Evolutionary conservation across 306 rosid species (phyloP).

Genomic region (Glycine tomentella): DNA sequence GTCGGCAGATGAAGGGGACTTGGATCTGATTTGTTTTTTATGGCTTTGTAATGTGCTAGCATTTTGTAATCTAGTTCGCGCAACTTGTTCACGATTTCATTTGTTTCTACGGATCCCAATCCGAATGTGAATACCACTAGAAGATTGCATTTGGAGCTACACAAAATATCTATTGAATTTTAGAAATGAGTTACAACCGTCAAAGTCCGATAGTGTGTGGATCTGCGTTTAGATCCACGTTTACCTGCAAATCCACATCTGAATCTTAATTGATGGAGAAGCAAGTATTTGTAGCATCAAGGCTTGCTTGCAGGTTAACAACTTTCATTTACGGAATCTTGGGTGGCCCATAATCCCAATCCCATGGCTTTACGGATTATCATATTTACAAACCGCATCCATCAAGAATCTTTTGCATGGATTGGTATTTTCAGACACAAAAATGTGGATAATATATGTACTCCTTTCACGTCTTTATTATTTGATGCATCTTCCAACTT

Average conservation of each 20-base stretch:
- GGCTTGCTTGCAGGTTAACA: background rate
- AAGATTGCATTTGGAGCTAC: background rate
- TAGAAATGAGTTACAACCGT: background rate
- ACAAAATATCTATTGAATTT: background rate
- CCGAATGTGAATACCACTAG: background rate
- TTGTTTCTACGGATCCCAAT: slow-evolving; percentile 9
- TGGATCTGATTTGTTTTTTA: slow-evolving; percentile 17
- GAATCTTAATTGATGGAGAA: too few species aligned
- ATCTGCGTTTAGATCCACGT: too few species aligned
- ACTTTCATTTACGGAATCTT: background rate
- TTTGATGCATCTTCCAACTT: background rate
- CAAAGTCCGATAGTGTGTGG: background rate
- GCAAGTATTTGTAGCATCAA: too few species aligned
- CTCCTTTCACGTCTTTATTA: background rate
- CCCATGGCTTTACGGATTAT: background rate
- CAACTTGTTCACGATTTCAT: background rate
- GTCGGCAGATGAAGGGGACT: background rate
- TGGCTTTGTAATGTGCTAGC: background rate
- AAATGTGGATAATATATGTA: background rate
- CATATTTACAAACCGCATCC: background rate
- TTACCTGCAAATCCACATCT: too few species aligned
- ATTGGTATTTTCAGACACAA: background rate
- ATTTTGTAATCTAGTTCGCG: background rate
- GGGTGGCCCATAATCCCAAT: background rate
- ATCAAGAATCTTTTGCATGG: background rate